These are phyloP conservation scores for Nannochloropsis limnetica DNA, from an alignment of 352 stramenopile genomes.

Conservation along the genomic window DNA sequence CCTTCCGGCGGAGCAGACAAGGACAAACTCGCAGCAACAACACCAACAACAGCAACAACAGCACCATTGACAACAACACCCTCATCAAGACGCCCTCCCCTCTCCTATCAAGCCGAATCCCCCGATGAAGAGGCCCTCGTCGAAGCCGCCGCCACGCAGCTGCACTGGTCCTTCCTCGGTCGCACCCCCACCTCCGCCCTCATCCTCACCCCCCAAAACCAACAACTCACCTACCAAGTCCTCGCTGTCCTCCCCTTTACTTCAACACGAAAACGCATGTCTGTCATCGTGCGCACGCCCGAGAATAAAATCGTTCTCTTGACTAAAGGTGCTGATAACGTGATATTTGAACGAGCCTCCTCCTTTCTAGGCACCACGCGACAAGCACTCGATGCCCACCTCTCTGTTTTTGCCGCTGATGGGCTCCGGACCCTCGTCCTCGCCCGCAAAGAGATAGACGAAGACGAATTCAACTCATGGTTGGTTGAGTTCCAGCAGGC, in stretches of 20 bases:
- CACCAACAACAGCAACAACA: background rate
- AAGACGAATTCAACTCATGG: conserved; percentile 41
- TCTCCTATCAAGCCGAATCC: conserved; percentile 69
- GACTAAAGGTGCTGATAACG: conserved; percentile 79
- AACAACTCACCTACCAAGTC: conserved; percentile 66
- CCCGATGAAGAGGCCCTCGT: conserved; percentile 83
- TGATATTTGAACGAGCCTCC: conserved; percentile 75
- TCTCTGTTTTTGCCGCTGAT: conserved; percentile 53
- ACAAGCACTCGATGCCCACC: conserved; percentile 56
- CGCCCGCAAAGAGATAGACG: conserved; percentile 54
- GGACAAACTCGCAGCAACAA: no score
- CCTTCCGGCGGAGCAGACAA: background rate
- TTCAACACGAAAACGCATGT: conserved; percentile 82
- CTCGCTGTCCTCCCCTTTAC: conserved; percentile 80
- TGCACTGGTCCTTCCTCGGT: background rate
- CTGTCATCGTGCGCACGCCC: conserved; percentile 66
- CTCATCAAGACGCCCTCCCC: background rate
- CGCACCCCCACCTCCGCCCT: background rate
- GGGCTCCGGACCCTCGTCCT: conserved; percentile 57
- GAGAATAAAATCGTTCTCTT: conserved; percentile 37
- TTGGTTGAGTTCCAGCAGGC: conserved; percentile 39
- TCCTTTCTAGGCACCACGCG: background rate
- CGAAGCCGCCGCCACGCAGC: conserved; percentile 62
- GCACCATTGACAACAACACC: background rate
- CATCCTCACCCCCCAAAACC: background rate